Base-by-base conservation (phyloP, 148 eudicot species). In the Camellia sinensis region DNA sequence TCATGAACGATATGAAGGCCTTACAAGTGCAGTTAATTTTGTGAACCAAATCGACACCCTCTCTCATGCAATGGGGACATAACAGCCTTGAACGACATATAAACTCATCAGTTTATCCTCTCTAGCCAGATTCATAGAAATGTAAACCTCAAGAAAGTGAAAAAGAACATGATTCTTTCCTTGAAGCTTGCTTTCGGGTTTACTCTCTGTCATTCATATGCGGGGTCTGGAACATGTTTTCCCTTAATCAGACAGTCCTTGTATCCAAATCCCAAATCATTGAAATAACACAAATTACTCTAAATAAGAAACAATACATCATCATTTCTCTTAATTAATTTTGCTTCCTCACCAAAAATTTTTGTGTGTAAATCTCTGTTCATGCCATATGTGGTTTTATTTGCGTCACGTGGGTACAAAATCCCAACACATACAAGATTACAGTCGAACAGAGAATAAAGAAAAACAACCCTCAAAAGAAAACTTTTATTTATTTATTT, bases 401-500 rank as follows among this genome's bases (percentile, higher is more conserved):
- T 64, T 64, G 13, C 6, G 13, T 19, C 41, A 64, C 9, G 12
- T 64, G 2, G 9, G 37, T 61, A 21, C 46, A 22, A 10, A 9
- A 56, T 61, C 17, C 57, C 65, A 29, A 29, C 6, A 13, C 8
- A 12, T 40, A 48, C 61, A 21, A 66, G 5, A 63, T 64, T 43
- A 14, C 76, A 73, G 41, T 5, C 43, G 29, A n/a, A 37, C 78
- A 71, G n/a, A 60, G 74, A 44, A 57, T 57, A 60, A 79, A 61
- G 60, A 41, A 59, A 57, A 61, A 46, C 40, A 61, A 72, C 65
- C 71, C 81, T 59, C 37, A 71, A 70, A 70, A 71, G 66, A 50
- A 57, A 74, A 74, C 37, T 29, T 29, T 29, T 29, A 0, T 29
- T 29, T 29, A 29, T 29, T 76, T 77, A 17, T 22, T 41, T 50